These are phyloP conservation scores for Hemerocallis citrina DNA, from an alignment of 106 monocot species.

Conservation along the genomic window DNA sequence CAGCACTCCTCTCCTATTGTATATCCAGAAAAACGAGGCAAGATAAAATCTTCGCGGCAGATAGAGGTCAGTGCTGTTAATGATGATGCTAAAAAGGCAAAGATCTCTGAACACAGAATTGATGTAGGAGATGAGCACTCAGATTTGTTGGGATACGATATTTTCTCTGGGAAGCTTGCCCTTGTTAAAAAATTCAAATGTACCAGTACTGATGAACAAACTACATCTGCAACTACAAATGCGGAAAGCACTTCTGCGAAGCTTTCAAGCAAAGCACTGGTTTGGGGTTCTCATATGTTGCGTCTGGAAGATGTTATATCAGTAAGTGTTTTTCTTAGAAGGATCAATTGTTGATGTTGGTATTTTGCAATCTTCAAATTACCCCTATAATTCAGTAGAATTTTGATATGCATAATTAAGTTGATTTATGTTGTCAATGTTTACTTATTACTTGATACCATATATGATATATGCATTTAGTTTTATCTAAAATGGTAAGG, in stretches of 20 bases:
- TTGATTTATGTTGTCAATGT: neutral
- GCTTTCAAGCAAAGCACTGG: constrained; percentile 81
- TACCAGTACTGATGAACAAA: constrained; percentile 20
- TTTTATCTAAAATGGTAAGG: no score
- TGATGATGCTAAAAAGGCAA: constrained; percentile 37
- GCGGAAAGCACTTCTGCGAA: constrained; percentile 49
- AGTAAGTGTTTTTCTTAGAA: constrained; percentile 40
- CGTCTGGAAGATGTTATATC: constrained; percentile 84
- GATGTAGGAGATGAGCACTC: constrained; percentile 84
- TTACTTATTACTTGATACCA: no score
- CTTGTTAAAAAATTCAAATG: constrained; percentile 48
- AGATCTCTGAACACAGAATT: constrained; percentile 58
- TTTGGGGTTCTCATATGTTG: constrained; percentile 76
- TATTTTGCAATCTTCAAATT: neutral
- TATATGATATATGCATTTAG: no score
- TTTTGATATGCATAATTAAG: neutral
- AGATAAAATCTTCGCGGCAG: constrained; percentile 36
- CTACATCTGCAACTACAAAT: constrained; percentile 24
- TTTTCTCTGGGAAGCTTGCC: constrained; percentile 78
- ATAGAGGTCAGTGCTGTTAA: constrained; percentile 16
- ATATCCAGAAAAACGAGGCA: constrained; percentile 56
- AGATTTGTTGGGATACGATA: constrained; percentile 77
- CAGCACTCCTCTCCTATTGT: constrained; percentile 59
- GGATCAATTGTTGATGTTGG: neutral
- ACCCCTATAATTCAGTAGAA: neutral